phyloP scores from a whole-genome alignment of 805 yeast genomes.

The Saccharomyces mikatae region DNA sequence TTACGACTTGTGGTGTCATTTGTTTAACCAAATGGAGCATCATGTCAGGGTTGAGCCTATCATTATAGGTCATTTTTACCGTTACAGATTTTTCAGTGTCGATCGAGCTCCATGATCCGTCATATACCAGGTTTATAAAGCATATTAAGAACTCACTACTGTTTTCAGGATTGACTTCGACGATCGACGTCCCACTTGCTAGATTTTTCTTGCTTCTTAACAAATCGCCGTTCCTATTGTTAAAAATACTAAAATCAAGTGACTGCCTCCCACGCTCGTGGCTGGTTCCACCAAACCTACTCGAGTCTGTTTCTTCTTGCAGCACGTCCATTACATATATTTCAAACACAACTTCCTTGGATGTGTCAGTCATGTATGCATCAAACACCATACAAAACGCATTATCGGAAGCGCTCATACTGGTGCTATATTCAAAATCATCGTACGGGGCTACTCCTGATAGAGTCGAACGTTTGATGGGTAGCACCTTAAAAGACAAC shows the following conservation, averaged over 20 bases:
- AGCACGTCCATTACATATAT: slow-evolving; percentile 12
- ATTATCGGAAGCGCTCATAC: not conserved
- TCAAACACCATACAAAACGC: not conserved
- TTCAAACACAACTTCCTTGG: slow-evolving; percentile 7
- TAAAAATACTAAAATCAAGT: slow-evolving; percentile 10
- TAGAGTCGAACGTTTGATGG: not conserved
- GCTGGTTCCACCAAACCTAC: slow-evolving; percentile 23
- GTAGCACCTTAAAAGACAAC: not conserved
- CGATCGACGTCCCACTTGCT: slow-evolving; percentile 9
- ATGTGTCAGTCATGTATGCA: not conserved
- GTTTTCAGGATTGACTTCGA: slow-evolving; percentile 8
- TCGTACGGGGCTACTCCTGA: not conserved
- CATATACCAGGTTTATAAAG: slow-evolving; percentile 25
- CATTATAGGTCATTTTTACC: slow-evolving; percentile 11
- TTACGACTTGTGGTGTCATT: not conserved
- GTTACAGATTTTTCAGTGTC: slow-evolving; percentile 19
- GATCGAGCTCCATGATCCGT: slow-evolving; percentile 31
- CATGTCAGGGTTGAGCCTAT: not conserved
- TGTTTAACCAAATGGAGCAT: not conserved
- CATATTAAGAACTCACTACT: slow-evolving; percentile 20
- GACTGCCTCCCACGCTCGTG: slow-evolving; percentile 20
- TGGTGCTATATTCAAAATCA: not conserved
- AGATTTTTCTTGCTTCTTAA: slow-evolving; percentile 14
- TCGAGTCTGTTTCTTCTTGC: slow-evolving; percentile 9
- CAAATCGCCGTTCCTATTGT: slow-evolving; percentile 10